phyloP scores from a whole-genome alignment of 164 flowering plant species.

The Macadamia integrifolia region DNA sequence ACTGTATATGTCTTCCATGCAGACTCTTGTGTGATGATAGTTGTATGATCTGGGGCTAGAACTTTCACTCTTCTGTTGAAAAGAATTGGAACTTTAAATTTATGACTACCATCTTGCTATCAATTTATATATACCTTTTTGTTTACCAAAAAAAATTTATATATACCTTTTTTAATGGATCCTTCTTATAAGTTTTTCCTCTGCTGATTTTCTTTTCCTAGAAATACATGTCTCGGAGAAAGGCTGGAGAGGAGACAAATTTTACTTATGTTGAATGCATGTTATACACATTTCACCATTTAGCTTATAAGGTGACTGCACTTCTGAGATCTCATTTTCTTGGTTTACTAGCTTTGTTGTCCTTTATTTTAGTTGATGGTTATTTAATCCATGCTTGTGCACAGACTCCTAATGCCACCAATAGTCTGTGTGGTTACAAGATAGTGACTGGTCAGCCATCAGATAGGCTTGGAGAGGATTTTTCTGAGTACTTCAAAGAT shows the following conservation, averaged over 20 bases:
- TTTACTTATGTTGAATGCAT: slow-evolving; percentile 89
- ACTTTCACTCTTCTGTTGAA: neutral
- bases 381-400: slow-evolving; percentile 3
- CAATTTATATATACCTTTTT: neutral
- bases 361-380: slow-evolving; percentile 6
- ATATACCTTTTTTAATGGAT: too few species aligned
- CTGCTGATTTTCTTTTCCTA: slow-evolving; percentile 14
- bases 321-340: neutral
- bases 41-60: neutral
- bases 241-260: slow-evolving; percentile 83
- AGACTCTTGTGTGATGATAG: too few species aligned
- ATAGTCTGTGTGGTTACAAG: slow-evolving; percentile 93
- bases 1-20: too few species aligned
- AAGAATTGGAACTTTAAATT: neutral
- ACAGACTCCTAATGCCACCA: slow-evolving; percentile 96
- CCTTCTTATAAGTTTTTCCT: too few species aligned
- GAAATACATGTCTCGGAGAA: slow-evolving; percentile 88
- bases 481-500: slow-evolving; percentile 74
- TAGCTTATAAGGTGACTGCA: slow-evolving; percentile 68
- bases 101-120: neutral
- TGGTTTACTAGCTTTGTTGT: neutral
- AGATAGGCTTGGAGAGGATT: slow-evolving; percentile 97
- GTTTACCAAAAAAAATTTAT: neutral
- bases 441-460: slow-evolving; percentile 99
- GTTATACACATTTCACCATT: slow-evolving; percentile 80